Base-by-base conservation (phyloP, 352 stramenopile species). In the Peronospora tabacina region DNA sequence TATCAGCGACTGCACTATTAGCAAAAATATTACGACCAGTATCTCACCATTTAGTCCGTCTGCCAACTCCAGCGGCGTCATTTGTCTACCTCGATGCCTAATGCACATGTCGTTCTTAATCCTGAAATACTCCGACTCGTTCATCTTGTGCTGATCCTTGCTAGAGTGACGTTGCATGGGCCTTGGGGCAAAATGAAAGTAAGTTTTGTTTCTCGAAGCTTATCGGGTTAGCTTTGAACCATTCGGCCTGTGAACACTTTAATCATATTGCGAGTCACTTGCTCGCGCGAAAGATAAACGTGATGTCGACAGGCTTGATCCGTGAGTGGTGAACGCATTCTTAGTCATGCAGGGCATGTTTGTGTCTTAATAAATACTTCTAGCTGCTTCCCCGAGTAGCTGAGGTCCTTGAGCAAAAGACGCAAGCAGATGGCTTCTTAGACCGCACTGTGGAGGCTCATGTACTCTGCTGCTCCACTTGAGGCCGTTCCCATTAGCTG, bases 61-160 rank as follows among this genome's bases (percentile, higher is more conserved):
- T 1, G 80, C 78, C 35, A 91, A 58, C 62, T 94, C 82, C n/a
- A 90, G 63, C 26, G 75, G 75, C 45, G 82, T 91, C 75, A 94
- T 76, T 33, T 85, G 69, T 1, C 78, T 76, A 36, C 82, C 80
- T 19, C 78, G 79, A 47, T 87, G 54, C 66, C 87, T 91, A 16
- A 43, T 69, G 57, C 87, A 91, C 26, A 77, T 59, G 35, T 89
- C 71, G 45, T 90, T 89, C 7, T 91, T 68, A 52, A 94, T 76
- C 49, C 87, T 81, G 48, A 89, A 91, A 62, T 87, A 78, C 49
- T 92, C 82, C 2, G 50, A 61, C 10, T 63, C 51, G 11, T 63
- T 87, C 76, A 92, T 85, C 63, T 84, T 87, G 49, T 92, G 76
- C 48, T 90, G 51, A 0, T 76, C 82, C 46, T 90, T 92, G 61